phyloP scores from a whole-genome alignment of 2,329 filamentous ascomycete species.

The Aspergillus awamori region DNA sequence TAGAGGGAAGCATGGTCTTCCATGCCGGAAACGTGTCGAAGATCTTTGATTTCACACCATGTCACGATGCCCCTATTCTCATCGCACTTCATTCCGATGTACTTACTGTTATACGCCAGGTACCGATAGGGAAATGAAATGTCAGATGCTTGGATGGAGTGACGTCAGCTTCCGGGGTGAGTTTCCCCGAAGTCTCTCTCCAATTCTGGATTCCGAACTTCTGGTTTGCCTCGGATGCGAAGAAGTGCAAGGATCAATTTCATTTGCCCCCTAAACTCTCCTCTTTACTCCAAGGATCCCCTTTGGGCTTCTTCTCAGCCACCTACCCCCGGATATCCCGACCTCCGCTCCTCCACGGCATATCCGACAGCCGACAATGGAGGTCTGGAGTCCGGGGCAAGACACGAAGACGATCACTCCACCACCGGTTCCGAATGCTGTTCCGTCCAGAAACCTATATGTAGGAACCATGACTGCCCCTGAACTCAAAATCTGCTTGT shows the following conservation, averaged over 20 bases:
- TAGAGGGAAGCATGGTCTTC: background rate
- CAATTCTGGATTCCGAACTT: too few species aligned
- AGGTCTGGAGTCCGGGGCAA: background rate
- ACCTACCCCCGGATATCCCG: constrained; percentile 12
- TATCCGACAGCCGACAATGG: constrained; percentile 9
- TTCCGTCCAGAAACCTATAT: background rate
- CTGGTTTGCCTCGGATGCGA: too few species aligned
- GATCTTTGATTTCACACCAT: background rate
- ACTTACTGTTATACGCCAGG: background rate
- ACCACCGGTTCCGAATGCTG: background rate
- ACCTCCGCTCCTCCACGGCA: constrained; percentile 2
- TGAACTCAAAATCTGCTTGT: background rate
- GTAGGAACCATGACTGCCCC: background rate
- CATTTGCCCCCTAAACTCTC: background rate
- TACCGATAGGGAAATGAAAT: background rate
- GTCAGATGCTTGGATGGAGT: background rate
- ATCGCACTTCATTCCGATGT: background rate
- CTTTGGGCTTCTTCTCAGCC: background rate
- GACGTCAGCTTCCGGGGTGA: background rate
- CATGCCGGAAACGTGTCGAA: background rate
- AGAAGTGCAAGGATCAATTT: too few species aligned
- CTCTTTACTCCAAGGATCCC: background rate
- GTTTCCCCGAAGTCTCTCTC: background rate
- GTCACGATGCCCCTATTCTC: background rate
- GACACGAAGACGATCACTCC: background rate